A percentile compares a stretch with the other conserved stretches of the same genome.
phyloP scores from a whole-genome alignment of 495 filamentous ascomycete species.

The Xylaria acuta region DNA sequence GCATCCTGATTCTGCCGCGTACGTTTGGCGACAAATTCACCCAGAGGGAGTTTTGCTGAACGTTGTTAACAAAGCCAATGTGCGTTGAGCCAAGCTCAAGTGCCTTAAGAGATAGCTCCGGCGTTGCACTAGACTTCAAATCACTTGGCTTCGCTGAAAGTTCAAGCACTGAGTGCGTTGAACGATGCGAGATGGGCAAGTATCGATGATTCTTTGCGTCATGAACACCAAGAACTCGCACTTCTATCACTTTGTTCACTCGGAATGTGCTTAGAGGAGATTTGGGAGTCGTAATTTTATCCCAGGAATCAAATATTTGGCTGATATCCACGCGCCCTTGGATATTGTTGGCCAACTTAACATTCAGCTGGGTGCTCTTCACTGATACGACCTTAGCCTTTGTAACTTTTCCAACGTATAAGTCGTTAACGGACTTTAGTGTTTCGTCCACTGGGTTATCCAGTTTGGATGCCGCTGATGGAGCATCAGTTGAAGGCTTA shows the following conservation, averaged over 20 bases:
- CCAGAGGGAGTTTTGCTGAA: constrained; percentile 79
- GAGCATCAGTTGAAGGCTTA: constrained; percentile 35
- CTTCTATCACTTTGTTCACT: constrained; percentile 70
- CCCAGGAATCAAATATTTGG: constrained; percentile 85
- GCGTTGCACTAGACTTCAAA: constrained; percentile 54
- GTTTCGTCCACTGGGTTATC: constrained; percentile 75
- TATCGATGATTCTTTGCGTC: constrained; percentile 90
- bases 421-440: constrained; percentile 69
- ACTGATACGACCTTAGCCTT: constrained; percentile 80
- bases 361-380: constrained; percentile 90
- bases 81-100: constrained; percentile 71
- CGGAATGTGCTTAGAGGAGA: constrained; percentile 75
- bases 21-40: constrained; percentile 90
- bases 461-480: constrained; percentile 36
- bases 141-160: constrained; percentile 82
- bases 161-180: constrained; percentile 82
- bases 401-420: constrained; percentile 74
- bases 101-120: constrained; percentile 72
- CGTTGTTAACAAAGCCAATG: constrained; percentile 88
- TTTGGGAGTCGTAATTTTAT: constrained; percentile 82
- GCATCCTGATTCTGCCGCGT: constrained; percentile 76
- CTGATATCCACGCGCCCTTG: constrained; percentile 91
- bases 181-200: constrained; percentile 86
- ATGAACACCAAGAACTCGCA: constrained; percentile 84
- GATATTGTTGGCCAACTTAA: constrained; percentile 85